Evolutionary conservation across 257 asterid genomes (phyloP).

Genomic region (Solanum habrochaites): DNA sequence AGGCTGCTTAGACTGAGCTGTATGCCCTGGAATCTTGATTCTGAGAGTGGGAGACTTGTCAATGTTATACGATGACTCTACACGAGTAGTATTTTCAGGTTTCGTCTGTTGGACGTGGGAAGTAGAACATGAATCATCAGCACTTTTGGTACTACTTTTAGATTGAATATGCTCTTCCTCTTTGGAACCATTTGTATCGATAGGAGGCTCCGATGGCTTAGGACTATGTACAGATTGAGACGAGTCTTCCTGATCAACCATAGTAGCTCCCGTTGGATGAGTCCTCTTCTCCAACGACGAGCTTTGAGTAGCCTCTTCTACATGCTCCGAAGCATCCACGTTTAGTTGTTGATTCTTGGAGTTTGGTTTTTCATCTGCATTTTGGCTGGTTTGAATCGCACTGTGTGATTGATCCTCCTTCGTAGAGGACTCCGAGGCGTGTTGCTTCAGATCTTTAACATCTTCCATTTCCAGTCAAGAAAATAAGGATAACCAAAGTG

Average conservation of each 20-base stretch:
- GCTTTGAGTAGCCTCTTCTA: background rate
- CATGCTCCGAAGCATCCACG: conserved; percentile 3
- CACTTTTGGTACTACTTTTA: background rate
- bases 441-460: conserved; percentile 14
- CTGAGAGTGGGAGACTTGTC: conserved; percentile 16
- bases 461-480: conserved; percentile 46
- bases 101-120: conserved; percentile 22
- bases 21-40: conserved; percentile 2
- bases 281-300: background rate
- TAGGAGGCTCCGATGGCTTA: background rate
- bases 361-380: conserved; percentile 12
- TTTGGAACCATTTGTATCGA: background rate
- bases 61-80: background rate
- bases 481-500: background rate
- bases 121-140: conserved; percentile 11
- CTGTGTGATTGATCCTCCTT: conserved; percentile 23
- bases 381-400: conserved; percentile 7
- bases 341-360: background rate
- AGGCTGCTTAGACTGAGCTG: conserved; percentile 11
- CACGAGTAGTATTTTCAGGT: background rate
- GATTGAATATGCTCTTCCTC: background rate
- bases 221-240: background rate
- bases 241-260: conserved; percentile 9
- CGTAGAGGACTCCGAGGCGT: conserved; percentile 27
- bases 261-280: background rate